These are phyloP conservation scores for Rhodofomes roseus DNA, from an alignment of 1,284 basidiomycete species.

Conservation along the genomic window DNA sequence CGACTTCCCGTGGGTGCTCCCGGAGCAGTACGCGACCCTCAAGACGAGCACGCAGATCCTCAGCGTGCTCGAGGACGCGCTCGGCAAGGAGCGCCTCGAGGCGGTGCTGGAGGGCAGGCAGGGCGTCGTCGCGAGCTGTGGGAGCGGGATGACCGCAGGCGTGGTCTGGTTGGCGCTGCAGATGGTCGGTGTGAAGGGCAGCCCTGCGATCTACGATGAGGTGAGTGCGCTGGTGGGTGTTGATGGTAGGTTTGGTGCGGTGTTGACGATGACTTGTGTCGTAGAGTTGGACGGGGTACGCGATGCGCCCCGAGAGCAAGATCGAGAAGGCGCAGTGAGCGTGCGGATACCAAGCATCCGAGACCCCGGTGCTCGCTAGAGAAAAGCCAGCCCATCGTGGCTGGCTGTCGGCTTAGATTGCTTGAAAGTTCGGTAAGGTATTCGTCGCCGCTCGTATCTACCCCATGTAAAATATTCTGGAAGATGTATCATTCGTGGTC, in stretches of 20 bases:
- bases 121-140: slow-evolving; percentile 72
- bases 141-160: slow-evolving; percentile 96
- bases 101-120: slow-evolving; percentile 56
- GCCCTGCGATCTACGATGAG: slow-evolving; percentile 78
- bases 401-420: too few relatives aligned
- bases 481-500: too few relatives aligned
- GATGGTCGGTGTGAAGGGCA: slow-evolving; percentile 54
- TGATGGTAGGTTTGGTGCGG: background rate
- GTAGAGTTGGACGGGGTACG: slow-evolving; percentile 86
- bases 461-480: too few relatives aligned
- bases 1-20: slow-evolving; percentile 1
- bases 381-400: too few relatives aligned
- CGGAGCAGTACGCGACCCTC: slow-evolving; percentile 60
- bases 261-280: slow-evolving; percentile 1
- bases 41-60: slow-evolving; percentile 54
- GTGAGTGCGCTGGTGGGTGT: slow-evolving; percentile 34
- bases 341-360: background rate
- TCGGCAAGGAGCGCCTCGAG: slow-evolving; percentile 55
- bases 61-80: slow-evolving; percentile 52
- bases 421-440: too few relatives aligned
- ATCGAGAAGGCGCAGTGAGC: slow-evolving; percentile 15
- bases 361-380: too few relatives aligned
- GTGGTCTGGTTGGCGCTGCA: slow-evolving; percentile 88
- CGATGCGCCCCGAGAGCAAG: slow-evolving; percentile 38
- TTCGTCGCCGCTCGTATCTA: too few relatives aligned